These are phyloP conservation scores for Talaromyces sp. DNA, from an alignment of 2,329 filamentous ascomycete genomes.

Conservation along the genomic window DNA sequence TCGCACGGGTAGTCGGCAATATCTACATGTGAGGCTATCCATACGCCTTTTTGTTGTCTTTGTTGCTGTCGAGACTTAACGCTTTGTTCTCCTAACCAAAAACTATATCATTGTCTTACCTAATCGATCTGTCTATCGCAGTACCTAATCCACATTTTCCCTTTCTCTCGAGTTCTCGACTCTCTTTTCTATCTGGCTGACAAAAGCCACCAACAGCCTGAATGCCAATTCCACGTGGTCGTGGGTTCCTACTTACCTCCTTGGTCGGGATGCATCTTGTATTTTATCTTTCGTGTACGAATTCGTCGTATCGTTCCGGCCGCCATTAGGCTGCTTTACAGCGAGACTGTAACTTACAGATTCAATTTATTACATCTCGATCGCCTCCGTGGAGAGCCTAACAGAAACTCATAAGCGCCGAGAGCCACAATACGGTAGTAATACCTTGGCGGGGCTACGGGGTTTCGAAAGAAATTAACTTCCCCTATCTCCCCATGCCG, in stretches of 20 bases:
- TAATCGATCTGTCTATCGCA: background rate
- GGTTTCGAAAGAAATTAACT: background rate
- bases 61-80: background rate
- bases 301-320: background rate
- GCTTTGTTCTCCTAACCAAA: background rate
- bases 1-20: background rate
- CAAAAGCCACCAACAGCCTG: background rate
- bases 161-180: background rate
- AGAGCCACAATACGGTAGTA: background rate
- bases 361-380: background rate
- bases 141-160: background rate
- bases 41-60: background rate
- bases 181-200: background rate
- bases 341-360: background rate
- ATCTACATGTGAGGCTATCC: background rate
- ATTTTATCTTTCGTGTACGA: background rate
- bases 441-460: too few relatives aligned
- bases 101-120: background rate
- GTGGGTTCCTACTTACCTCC: background rate
- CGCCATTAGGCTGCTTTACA: background rate
- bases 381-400: background rate
- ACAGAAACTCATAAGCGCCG: background rate
- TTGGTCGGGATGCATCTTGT: background rate
- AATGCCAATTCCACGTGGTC: constrained; percentile 8
- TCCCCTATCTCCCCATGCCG: background rate